Evolutionary conservation across 2,329 filamentous ascomycete species (phyloP).

Genomic region (Alternaria burnsii): DNA sequence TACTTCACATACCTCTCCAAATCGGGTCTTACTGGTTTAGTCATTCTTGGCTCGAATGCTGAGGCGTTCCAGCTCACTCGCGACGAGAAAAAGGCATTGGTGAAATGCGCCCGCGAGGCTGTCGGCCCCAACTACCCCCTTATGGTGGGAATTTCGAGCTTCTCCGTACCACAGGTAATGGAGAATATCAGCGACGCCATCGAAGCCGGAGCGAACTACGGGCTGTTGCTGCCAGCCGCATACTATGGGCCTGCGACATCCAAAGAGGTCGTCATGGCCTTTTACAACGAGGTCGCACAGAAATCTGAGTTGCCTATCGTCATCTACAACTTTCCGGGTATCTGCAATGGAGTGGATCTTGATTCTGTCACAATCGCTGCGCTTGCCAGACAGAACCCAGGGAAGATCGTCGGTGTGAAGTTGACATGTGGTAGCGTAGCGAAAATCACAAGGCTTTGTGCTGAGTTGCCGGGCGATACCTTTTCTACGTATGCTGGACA

Average conservation of each 20-base stretch:
- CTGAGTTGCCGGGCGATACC: conserved; percentile 58
- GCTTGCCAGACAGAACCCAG: conserved; percentile 61
- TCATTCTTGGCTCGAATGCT: conserved; percentile 58
- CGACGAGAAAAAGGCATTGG: conserved; percentile 52
- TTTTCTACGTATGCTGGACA: conserved; percentile 78
- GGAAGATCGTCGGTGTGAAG: conserved; percentile 75
- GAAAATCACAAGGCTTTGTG: conserved; percentile 71
- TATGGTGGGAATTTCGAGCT: conserved; percentile 56
- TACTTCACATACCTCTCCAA: conserved; percentile 57
- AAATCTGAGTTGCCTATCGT: conserved; percentile 69
- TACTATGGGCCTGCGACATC: conserved; percentile 58
- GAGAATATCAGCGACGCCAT: conserved; percentile 55
- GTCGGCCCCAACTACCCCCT: conserved; percentile 54
- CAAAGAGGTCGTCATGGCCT: conserved; percentile 52
- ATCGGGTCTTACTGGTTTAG: conserved; percentile 55
- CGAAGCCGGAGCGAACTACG: conserved; percentile 54
- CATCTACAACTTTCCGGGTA: conserved; percentile 77
- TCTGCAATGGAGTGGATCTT: conserved; percentile 72
- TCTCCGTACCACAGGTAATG: conserved; percentile 55
- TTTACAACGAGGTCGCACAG: conserved; percentile 62
- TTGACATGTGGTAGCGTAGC: conserved; percentile 78
- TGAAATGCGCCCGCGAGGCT: conserved; percentile 53
- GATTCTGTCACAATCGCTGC: conserved; percentile 70
- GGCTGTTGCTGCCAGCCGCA: conserved; percentile 54
- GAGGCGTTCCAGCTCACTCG: conserved; percentile 58